These are phyloP conservation scores for Pyrenochaeta sp. DNA, from an alignment of 2,329 filamentous ascomycete species.

Conservation along the genomic window DNA sequence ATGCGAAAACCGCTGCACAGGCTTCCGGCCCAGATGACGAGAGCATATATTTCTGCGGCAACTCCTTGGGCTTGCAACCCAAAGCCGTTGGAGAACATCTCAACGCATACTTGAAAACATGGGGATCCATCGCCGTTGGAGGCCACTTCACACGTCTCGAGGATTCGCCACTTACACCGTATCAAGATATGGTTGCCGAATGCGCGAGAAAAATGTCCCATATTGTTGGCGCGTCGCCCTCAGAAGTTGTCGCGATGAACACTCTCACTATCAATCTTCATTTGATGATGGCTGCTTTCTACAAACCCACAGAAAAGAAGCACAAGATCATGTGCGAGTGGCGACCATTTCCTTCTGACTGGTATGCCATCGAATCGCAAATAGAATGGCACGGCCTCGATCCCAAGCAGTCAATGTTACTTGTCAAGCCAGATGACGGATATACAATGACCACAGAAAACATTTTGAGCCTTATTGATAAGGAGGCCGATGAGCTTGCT, in stretches of 20 bases:
- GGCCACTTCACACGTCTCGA: slow-evolving; percentile 78
- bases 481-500: slow-evolving; percentile 75
- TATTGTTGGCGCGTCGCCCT: slow-evolving; percentile 75
- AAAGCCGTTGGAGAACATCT: slow-evolving; percentile 72
- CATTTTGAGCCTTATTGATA: slow-evolving; percentile 75
- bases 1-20: slow-evolving; percentile 36
- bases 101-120: slow-evolving; percentile 77
- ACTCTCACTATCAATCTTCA: slow-evolving; percentile 84
- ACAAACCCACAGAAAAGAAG: slow-evolving; percentile 69
- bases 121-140: slow-evolving; percentile 82
- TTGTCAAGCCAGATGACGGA: slow-evolving; percentile 71
- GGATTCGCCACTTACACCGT: slow-evolving; percentile 74
- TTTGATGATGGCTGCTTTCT: slow-evolving; percentile 85
- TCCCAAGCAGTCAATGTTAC: slow-evolving; percentile 71
- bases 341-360: slow-evolving; percentile 88
- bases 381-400: slow-evolving; percentile 75
- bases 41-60: slow-evolving; percentile 84
- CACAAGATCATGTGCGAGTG: slow-evolving; percentile 87
- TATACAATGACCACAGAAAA: slow-evolving; percentile 71
- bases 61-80: slow-evolving; percentile 87
- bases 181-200: slow-evolving; percentile 80
- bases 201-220: slow-evolving; percentile 74
- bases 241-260: slow-evolving; percentile 87
- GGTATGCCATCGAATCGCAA: slow-evolving; percentile 85
- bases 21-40: slow-evolving; percentile 50